A percentile compares a stretch with the other conserved stretches of the same genome.
These are phyloP conservation scores for Waltergamsia citrina DNA, from an alignment of 2,329 filamentous ascomycete genomes.

Conservation along the genomic window DNA sequence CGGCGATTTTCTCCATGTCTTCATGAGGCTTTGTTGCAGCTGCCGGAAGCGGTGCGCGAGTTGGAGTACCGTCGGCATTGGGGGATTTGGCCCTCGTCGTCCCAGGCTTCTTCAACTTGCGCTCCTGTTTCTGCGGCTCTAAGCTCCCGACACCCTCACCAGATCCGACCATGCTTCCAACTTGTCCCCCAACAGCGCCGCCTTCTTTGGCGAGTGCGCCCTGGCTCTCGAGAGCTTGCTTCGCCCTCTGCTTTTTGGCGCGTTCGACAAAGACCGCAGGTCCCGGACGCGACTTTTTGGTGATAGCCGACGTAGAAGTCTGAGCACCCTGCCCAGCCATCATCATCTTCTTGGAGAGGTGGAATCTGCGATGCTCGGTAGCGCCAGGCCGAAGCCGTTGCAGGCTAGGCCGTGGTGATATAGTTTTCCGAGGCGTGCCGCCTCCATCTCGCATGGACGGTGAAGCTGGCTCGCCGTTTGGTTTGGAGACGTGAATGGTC, in stretches of 20 bases:
- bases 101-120: slow-evolving; percentile 21
- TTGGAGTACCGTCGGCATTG: slow-evolving; percentile 10
- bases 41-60: slow-evolving; percentile 18
- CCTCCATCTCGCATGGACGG: not conserved
- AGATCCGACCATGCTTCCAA: not conserved
- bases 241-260: slow-evolving; percentile 22
- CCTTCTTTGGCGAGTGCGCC: not conserved
- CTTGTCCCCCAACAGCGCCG: not conserved
- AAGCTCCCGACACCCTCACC: not conserved
- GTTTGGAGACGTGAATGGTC: no score
- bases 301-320: slow-evolving; percentile 9
- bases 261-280: slow-evolving; percentile 49
- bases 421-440: not conserved
- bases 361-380: not conserved
- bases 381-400: slow-evolving; percentile 4
- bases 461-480: slow-evolving; percentile 17
- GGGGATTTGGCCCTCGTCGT: slow-evolving; percentile 13
- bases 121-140: slow-evolving; percentile 1
- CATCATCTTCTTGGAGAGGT: slow-evolving; percentile 47
- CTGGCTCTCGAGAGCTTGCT: slow-evolving; percentile 3
- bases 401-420: slow-evolving; percentile 1
- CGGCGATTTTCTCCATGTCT: slow-evolving; percentile 39
- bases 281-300: slow-evolving; percentile 20
- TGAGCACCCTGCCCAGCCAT: slow-evolving; percentile 34
- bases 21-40: slow-evolving; percentile 24